Evolutionary conservation across 2,329 filamentous ascomycete genomes (phyloP).

Genomic region (Colletotrichum caudatum): DNA sequence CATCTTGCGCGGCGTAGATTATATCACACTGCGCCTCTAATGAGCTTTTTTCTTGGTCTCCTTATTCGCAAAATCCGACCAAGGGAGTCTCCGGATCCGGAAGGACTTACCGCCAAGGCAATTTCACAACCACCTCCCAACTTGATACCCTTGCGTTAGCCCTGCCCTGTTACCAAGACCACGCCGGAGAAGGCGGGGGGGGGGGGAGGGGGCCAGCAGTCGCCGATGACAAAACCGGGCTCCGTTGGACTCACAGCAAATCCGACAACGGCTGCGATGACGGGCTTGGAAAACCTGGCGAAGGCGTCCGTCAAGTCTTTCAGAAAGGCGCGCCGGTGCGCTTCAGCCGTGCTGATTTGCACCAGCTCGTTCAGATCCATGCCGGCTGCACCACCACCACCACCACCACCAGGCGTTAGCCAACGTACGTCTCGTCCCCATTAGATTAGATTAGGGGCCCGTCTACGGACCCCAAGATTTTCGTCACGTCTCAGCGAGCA

Average conservation of each 20-base stretch:
- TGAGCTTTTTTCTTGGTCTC: background rate
- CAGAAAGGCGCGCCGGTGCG: conserved; percentile 45
- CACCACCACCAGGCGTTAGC: conserved; percentile 34
- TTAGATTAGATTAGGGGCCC: conserved; percentile 24
- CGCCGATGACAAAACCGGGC: background rate
- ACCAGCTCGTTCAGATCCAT: conserved; percentile 44
- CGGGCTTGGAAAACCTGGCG: conserved; percentile 56
- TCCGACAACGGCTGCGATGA: conserved; percentile 63
- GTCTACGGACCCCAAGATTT: background rate
- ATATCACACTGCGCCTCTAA: conserved; percentile 52
- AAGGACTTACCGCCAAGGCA: conserved; percentile 55
- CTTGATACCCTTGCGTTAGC: conserved; percentile 42
- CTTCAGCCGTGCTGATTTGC: conserved; percentile 44
- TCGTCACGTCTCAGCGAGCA: conserved; percentile 26
- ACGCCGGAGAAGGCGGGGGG: background rate
- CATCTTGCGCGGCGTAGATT: conserved; percentile 52
- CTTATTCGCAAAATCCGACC: conserved; percentile 3
- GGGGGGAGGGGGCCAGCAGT: background rate
- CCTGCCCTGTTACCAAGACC: conserved; percentile 9
- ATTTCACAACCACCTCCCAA: conserved; percentile 65
- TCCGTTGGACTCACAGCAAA: conserved; percentile 59
- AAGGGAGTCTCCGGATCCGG: background rate
- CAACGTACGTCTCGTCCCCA: conserved; percentile 9
- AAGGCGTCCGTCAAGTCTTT: conserved; percentile 56
- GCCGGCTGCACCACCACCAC: conserved; percentile 36